These are phyloP conservation scores for Haberlea rhodopensis DNA, from an alignment of 257 asterid genomes.

Conservation along the genomic window DNA sequence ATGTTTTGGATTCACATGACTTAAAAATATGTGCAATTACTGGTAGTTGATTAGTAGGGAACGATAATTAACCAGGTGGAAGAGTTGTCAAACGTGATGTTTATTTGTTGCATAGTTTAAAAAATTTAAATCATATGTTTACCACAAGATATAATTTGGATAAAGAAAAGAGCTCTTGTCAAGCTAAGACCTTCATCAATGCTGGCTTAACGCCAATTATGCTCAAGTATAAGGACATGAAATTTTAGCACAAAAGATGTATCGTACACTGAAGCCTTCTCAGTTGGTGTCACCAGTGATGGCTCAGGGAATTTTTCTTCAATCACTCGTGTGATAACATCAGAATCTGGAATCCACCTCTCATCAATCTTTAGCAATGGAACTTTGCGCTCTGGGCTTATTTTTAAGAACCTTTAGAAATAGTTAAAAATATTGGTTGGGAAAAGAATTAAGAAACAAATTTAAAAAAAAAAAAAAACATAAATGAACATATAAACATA, in stretches of 20 bases:
- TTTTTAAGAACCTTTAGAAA: conserved; percentile 56
- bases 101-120: no score
- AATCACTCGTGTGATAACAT: conserved; percentile 75
- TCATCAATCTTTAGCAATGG: conserved; percentile 84
- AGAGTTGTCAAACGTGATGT: no score
- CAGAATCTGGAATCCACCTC: conserved; percentile 92
- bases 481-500: not conserved
- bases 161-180: no score
- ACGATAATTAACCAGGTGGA: no score
- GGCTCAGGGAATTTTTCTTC: conserved; percentile 93
- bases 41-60: no score
- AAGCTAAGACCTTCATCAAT: not conserved
- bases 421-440: conserved; percentile 1
- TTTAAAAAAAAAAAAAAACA: not conserved
- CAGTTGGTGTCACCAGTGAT: conserved; percentile 73
- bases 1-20: no score
- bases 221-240: no score
- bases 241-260: conserved; percentile 3
- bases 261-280: conserved; percentile 78
- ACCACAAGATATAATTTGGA: no score
- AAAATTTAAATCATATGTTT: no score
- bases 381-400: conserved; percentile 92
- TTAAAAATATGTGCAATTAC: no score
- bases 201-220: not conserved
- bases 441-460: not conserved